These are phyloP conservation scores for Copromyces sp. DNA, from an alignment of 495 filamentous ascomycete genomes.

Conservation along the genomic window DNA sequence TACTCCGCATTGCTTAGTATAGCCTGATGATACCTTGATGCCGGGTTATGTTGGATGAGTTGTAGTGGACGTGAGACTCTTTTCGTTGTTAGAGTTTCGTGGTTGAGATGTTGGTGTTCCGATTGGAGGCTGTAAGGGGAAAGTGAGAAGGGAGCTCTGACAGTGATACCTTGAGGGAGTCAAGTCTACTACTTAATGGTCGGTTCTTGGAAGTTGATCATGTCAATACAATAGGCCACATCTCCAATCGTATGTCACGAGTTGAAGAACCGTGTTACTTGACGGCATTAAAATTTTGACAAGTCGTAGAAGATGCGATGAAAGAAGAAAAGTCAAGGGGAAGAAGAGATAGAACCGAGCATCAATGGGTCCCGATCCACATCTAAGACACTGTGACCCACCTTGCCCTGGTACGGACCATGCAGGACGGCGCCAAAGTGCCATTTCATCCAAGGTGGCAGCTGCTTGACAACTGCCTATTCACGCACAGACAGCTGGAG, in stretches of 20 bases:
- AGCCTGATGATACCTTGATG: neutral
- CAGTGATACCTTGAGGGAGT: neutral
- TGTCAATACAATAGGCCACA: neutral
- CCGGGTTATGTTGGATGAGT: neutral
- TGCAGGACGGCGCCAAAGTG: neutral
- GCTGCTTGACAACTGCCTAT: neutral
- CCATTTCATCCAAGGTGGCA: neutral
- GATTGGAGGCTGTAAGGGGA: neutral
- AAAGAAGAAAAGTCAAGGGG: neutral
- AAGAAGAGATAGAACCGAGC: neutral
- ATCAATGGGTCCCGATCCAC: neutral
- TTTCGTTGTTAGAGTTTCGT: neutral
- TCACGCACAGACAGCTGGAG: neutral
- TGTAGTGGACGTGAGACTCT: neutral
- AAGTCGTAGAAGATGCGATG: neutral
- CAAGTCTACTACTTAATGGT: neutral
- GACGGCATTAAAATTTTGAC: neutral
- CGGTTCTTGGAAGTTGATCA: neutral
- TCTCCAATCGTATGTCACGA: neutral
- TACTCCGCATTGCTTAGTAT: neutral
- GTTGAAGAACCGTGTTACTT: neutral
- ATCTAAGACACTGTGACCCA: neutral
- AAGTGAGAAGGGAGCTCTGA: neutral
- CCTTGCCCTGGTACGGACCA: neutral
- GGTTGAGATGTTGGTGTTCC: neutral